phyloP scores from a whole-genome alignment of 2,329 filamentous ascomycete species.

The Fusarium austroafricanum region DNA sequence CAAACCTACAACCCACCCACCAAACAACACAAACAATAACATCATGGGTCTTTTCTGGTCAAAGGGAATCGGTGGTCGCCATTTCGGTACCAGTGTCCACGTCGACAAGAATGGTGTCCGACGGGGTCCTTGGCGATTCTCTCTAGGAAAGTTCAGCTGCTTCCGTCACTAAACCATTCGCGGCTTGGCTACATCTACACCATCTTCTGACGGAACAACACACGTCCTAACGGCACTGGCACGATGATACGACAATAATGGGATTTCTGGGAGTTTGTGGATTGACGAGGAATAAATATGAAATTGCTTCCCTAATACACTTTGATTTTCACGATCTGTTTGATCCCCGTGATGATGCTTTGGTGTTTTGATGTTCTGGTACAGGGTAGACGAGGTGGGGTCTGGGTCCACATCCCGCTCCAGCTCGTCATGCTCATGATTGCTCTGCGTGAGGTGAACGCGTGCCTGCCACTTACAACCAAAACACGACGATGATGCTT shows the following conservation, averaged over 20 bases:
- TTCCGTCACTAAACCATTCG: constrained; percentile 53
- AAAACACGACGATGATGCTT: not conserved
- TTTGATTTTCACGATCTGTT: not conserved
- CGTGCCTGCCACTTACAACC: not conserved
- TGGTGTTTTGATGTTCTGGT: not conserved
- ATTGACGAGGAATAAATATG: not conserved
- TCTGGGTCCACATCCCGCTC: constrained; percentile 4
- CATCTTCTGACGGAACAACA: not conserved
- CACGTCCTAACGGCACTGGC: not conserved
- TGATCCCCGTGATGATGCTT: not conserved
- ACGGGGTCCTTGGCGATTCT: constrained; percentile 64
- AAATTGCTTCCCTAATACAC: constrained; percentile 15
- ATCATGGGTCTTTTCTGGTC: constrained; percentile 62
- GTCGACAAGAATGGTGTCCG: constrained; percentile 60
- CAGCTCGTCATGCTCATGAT: not conserved
- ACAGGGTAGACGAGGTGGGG: constrained; percentile 19
- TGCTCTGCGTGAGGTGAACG: not conserved
- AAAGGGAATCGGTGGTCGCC: constrained; percentile 60
- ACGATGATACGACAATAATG: constrained; percentile 26
- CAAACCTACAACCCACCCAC: not conserved
- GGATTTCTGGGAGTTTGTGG: constrained; percentile 23
- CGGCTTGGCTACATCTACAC: not conserved
- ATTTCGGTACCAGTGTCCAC: constrained; percentile 62
- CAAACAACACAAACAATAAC: constrained; percentile 7
- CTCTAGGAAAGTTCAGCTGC: constrained; percentile 63